Conservation (phyloP, 2,329 filamentous ascomycete species). For the Hansfordia pulvinata region DNA sequence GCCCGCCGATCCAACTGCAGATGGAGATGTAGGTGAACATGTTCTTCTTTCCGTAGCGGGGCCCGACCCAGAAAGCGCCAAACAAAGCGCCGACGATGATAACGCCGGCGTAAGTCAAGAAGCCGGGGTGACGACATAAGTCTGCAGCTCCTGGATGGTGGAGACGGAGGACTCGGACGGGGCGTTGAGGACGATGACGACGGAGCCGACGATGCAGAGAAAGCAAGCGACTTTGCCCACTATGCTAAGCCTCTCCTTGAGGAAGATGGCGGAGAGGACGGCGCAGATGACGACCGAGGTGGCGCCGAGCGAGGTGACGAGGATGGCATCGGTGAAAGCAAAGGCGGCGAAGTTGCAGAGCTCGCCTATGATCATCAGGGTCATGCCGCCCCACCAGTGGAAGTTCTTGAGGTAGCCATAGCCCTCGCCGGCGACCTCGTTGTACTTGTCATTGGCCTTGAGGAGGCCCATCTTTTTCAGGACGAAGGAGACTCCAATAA, state of each 20-base stretch:
- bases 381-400: slow-evolving; percentile 96
- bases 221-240: slow-evolving; percentile 95
- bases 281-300: slow-evolving; percentile 87
- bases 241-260: slow-evolving; percentile 90
- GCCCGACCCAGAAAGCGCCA: slow-evolving; percentile 68
- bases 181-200: slow-evolving; percentile 90
- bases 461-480: slow-evolving; percentile 88
- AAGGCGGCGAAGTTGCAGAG: slow-evolving; percentile 97
- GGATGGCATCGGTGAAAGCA: slow-evolving; percentile 88
- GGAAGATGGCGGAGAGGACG: slow-evolving; percentile 80
- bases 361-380: slow-evolving; percentile 89
- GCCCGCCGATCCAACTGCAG: slow-evolving; percentile 84
- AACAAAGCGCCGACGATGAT: slow-evolving; percentile 61
- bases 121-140: slow-evolving; percentile 79
- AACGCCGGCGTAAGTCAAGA: slow-evolving; percentile 72
- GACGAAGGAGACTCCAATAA: slow-evolving; percentile 92
- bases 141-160: slow-evolving; percentile 85
- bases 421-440: slow-evolving; percentile 88
- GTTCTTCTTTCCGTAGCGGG: slow-evolving; percentile 85
- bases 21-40: slow-evolving; percentile 97
- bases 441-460: slow-evolving; percentile 89
- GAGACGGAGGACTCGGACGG: slow-evolving; percentile 73
- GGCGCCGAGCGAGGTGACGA: slow-evolving; percentile 85
- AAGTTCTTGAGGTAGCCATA: slow-evolving; percentile 94
- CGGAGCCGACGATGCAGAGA: slow-evolving; percentile 82